Evolutionary conservation across 371 early-diverging fungal genomes (phyloP), one percentile per base, ranked within the genome.

Genomic region (Saksenaea oblongispora): DNA sequence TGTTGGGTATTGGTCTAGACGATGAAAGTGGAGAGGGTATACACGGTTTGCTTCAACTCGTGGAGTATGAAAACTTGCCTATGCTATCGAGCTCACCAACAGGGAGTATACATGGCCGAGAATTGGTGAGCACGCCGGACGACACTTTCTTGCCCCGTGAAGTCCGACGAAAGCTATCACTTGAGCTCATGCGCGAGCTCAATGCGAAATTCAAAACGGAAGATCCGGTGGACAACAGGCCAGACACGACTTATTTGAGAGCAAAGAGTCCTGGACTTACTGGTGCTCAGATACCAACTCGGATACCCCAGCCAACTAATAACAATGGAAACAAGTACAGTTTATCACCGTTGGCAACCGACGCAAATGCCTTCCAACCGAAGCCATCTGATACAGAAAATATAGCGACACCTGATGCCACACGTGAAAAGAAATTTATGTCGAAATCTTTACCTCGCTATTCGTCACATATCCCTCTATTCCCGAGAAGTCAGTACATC

Each of bases 181-280:
- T 72, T 17, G 74, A 80, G n/a, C 42, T 80, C 26, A 62, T 73
- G 63, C 75, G 66, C 39, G 78, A 80, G 55, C 42, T 80, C 3
- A 56, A 72, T 42, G 62, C 61, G 47, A 80, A 73, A 13, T 63
- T 69, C 31, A 69, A 66, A 26, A 26, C 24, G 3, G 71, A 71
- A 15, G 64, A 63, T 14, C 3, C 64, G 9, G 36, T 59, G 22
- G 62, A 59, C 17, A 58, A 56, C 18, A 37, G 60, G 26, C 35
- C 54, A 22, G 39, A 64, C 34, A 63, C 64, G 28, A 69, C 56
- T 22, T 69, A 63, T 42, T 35, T 69, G 34, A 27, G 58, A 13
- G 54, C 68, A 27, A 73, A 62, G 53, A 64, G 67, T 8, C 61
- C 70, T 15, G 69, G 63, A n/a, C 34, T 66, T 9, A 55, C 73